Evolutionary conservation across 306 rosid genomes (phyloP), one percentile per base, ranked within the genome.

Genomic region (Glycine soja): DNA sequence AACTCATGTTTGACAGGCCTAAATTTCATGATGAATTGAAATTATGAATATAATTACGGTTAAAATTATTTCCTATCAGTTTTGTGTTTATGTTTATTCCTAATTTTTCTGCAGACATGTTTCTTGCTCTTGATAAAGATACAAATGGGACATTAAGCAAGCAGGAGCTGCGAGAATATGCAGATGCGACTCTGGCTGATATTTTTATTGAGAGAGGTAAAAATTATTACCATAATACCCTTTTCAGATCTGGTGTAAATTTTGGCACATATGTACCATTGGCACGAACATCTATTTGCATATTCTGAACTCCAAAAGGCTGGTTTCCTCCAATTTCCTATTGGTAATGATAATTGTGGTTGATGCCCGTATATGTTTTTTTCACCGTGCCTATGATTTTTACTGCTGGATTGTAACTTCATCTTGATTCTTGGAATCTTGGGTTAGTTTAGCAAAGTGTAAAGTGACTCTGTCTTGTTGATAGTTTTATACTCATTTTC

Each of bases 191-290:
- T 59, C 84, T 96, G 86, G 93, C 99, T 16, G 98, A 96, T 82
- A 96, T 96, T 84, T 90, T 96, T 89, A 86, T 96, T 36, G 99
- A 96, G 88, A 93, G 99, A 84, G 99, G 99, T 96, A 83, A 52
- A 78, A 30, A 14, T 61, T 51, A 46, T 71, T 52, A 18, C 36
- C 43, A 56, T 58, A 36, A 38, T 64, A 64, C 12, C 45, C 47
- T 64, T 24, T 67, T 64, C 19, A 47, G 14, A 48, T 75, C 43
- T 8, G 74, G 62, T 74, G 19, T 80, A 70, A 50, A 40, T 72
- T 42, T 64, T 72, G 65, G 18, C 56, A 10, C 13, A 54, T 24
- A 51, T 76, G 64, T 57, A 45, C 79, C 82, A 52, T 34, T 43
- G 51, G 45, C 30, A 2, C n/a, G 16, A 47, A 65, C 66, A 18